Evolutionary conservation across 2,329 filamentous ascomycete genomes (phyloP).

Genomic region (Chrysoporthe puriensis): DNA sequence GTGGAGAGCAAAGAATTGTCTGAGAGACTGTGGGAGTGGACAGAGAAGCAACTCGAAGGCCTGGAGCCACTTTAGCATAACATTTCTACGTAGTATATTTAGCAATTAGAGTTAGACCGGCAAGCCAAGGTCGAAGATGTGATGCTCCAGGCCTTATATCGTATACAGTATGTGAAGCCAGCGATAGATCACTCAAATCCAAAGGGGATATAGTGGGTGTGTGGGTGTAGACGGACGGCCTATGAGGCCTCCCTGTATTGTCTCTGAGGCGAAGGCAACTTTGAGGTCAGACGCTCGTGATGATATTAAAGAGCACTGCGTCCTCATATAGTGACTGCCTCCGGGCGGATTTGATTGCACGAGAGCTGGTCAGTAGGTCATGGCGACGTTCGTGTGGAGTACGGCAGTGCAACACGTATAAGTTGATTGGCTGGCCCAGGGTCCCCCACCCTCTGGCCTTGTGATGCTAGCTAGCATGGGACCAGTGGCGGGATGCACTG

Average conservation of each 20-base stretch:
- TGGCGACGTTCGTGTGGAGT: background rate
- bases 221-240: too few species aligned
- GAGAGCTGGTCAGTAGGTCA: background rate
- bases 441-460: background rate
- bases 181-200: too few species aligned
- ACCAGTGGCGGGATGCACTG: background rate
- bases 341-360: too few species aligned
- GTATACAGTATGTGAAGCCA: too few species aligned
- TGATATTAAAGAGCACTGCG: too few species aligned
- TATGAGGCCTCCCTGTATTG: too few species aligned
- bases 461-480: background rate
- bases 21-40: slow-evolving; percentile 41
- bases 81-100: background rate
- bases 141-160: too few species aligned
- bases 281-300: too few species aligned
- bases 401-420: background rate
- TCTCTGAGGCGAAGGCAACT: too few species aligned
- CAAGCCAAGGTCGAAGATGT: too few species aligned
- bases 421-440: background rate
- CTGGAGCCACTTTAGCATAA: background rate
- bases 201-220: too few species aligned
- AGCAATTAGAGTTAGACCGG: too few species aligned
- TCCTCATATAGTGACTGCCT: background rate
- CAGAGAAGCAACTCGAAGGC: slow-evolving; percentile 36
- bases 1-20: slow-evolving; percentile 35